Conservation (phyloP, 495 filamentous ascomycete species). For the Acidiella bohemica region DNA sequence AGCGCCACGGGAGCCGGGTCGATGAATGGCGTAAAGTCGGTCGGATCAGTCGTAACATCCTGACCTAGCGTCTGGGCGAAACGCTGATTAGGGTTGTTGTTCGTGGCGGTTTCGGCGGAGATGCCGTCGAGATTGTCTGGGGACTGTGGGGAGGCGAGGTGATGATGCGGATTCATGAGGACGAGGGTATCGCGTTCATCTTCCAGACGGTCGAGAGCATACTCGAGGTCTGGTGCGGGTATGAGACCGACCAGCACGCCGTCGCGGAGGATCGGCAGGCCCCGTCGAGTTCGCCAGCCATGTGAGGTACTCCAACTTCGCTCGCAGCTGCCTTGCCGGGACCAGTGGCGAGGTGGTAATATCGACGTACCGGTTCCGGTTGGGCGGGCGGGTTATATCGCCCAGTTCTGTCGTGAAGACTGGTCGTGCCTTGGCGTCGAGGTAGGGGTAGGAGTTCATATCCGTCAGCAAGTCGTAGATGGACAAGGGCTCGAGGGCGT, state of each 20-base stretch:
- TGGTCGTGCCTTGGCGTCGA: constrained; percentile 86
- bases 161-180: constrained; percentile 47
- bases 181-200: constrained; percentile 61
- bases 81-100: background rate
- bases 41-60: constrained; percentile 36
- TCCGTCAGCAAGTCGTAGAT: constrained; percentile 94
- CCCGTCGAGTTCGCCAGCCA: constrained; percentile 85
- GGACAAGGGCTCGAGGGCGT: constrained; percentile 84
- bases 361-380: constrained; percentile 70
- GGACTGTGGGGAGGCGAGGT: too few species aligned
- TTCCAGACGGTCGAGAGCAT: constrained; percentile 68
- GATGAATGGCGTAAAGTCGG: constrained; percentile 81
- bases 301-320: constrained; percentile 71
- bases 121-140: constrained; percentile 35
- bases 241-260: constrained; percentile 79
- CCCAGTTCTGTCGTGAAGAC: constrained; percentile 72
- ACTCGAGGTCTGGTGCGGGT: constrained; percentile 88
- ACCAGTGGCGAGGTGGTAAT: constrained; percentile 69
- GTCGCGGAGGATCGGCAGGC: constrained; percentile 71
- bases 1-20: constrained; percentile 82
- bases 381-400: constrained; percentile 67
- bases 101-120: background rate
- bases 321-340: constrained; percentile 56
- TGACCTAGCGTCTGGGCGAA: background rate
- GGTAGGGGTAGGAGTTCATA: constrained; percentile 92